phyloP scores from a whole-genome alignment of 1,139 yeast species.

The Kluyveromyces sp. region DNA sequence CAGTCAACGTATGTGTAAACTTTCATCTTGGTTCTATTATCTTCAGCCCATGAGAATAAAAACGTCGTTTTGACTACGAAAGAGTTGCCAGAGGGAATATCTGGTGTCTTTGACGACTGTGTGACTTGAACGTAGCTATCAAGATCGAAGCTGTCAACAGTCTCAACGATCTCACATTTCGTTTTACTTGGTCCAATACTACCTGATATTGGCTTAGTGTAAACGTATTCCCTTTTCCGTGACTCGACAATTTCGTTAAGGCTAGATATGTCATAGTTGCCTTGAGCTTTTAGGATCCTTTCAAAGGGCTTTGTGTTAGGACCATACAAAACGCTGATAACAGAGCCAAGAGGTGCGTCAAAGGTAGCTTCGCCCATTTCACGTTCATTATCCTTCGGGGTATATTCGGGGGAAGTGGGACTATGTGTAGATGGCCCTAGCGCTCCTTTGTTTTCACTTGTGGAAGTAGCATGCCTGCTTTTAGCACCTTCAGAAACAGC shows the following conservation, averaged over 20 bases:
- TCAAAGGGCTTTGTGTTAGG: slow-evolving; percentile 51
- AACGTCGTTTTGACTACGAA: slow-evolving; percentile 66
- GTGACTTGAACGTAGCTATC: slow-evolving; percentile 51
- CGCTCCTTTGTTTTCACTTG: slow-evolving; percentile 8
- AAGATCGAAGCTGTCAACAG: slow-evolving; percentile 53
- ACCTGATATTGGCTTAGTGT: slow-evolving; percentile 70
- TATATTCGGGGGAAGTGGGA: slow-evolving; percentile 47
- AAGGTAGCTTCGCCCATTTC: slow-evolving; percentile 55
- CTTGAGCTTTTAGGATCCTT: slow-evolving; percentile 51
- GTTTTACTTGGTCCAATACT: slow-evolving; percentile 95
- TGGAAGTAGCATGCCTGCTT: slow-evolving; percentile 1
- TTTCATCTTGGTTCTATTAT: slow-evolving; percentile 60
- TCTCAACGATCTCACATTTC: slow-evolving; percentile 66
- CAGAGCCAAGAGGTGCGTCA: slow-evolving; percentile 74
- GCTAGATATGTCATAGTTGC: slow-evolving; percentile 60
- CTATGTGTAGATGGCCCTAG: slow-evolving; percentile 42
- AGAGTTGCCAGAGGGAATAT: slow-evolving; percentile 86
- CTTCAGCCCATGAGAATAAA: slow-evolving; percentile 60
- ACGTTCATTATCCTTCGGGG: slow-evolving; percentile 52
- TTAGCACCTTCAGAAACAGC: slow-evolving; percentile 17
- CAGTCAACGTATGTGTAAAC: slow-evolving; percentile 70
- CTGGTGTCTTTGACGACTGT: slow-evolving; percentile 76
- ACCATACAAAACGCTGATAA: slow-evolving; percentile 66
- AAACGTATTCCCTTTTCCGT: slow-evolving; percentile 52
- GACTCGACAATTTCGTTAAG: slow-evolving; percentile 42